Evolutionary conservation across 2,329 filamentous ascomycete genomes (phyloP).

Genomic region (Mollisiaceae sp.): DNA sequence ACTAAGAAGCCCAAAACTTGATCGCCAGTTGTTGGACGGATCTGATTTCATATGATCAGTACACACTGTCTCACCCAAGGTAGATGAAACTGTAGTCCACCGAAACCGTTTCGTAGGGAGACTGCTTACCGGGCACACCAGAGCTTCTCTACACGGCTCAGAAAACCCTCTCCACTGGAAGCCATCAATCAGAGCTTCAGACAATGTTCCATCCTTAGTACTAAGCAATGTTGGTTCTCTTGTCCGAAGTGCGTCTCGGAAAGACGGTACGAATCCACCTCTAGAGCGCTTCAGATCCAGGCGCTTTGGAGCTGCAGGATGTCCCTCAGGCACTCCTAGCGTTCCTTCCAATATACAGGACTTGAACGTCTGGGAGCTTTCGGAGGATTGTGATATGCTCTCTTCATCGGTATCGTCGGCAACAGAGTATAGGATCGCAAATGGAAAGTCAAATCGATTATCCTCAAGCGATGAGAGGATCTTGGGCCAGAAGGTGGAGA

Average conservation of each 20-base stretch:
- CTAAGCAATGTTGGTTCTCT: constrained; percentile 71
- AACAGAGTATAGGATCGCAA: constrained; percentile 77
- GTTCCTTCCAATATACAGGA: constrained; percentile 73
- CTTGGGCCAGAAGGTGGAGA: constrained; percentile 74
- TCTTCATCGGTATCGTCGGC: constrained; percentile 66
- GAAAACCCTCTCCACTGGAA: constrained; percentile 75
- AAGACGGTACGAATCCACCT: constrained; percentile 77
- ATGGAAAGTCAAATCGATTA: constrained; percentile 77
- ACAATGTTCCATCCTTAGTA: constrained; percentile 67
- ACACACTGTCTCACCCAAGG: background rate
- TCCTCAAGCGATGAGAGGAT: constrained; percentile 70
- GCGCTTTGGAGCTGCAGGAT: constrained; percentile 61
- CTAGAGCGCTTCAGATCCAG: constrained; percentile 73
- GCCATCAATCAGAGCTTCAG: constrained; percentile 65
- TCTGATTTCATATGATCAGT: background rate
- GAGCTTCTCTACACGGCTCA: constrained; percentile 70
- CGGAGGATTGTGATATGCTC: constrained; percentile 66
- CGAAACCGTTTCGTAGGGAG: background rate
- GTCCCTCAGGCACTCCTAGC: constrained; percentile 68
- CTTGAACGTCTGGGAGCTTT: constrained; percentile 63
- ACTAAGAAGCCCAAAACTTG: constrained; percentile 55
- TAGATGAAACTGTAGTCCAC: background rate
- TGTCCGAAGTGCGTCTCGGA: constrained; percentile 74
- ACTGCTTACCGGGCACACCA: constrained; percentile 70
- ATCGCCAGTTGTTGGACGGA: constrained; percentile 72